A percentile compares a stretch with the other conserved stretches of the same genome.
Conservation (phyloP, 805 yeast species). For the Candida krabiensis region DNA sequence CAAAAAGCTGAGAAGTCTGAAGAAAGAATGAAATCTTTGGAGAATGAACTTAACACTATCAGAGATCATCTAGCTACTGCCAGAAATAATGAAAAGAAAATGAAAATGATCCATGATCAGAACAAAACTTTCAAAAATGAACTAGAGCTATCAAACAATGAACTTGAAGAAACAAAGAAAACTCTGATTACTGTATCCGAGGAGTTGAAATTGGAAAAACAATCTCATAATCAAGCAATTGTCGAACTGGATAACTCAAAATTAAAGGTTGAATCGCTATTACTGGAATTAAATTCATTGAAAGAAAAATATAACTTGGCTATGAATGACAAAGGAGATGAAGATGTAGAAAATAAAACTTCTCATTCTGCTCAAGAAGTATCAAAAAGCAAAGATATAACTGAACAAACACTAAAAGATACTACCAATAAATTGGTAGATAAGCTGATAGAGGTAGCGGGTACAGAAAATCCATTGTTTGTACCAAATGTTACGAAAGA, state of each 20-base stretch:
- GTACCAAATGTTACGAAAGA: too few species aligned
- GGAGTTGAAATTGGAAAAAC: constrained; percentile 9
- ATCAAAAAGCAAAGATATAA: too few species aligned
- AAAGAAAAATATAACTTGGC: not conserved
- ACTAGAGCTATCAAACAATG: constrained; percentile 1
- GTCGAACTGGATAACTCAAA: constrained; percentile 2
- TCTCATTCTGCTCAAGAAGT: too few species aligned
- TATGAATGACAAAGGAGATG: too few species aligned
- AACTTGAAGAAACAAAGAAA: constrained; percentile 5
- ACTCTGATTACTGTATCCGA: constrained; percentile 1
- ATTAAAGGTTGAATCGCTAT: constrained; percentile 5
- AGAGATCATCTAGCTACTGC: constrained; percentile 24
- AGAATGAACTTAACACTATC: constrained; percentile 18
- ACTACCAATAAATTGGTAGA: too few species aligned
- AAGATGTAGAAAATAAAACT: too few species aligned
- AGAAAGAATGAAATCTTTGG: constrained; percentile 20
- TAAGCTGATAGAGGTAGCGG: too few species aligned
- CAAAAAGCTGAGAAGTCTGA: constrained; percentile 16
- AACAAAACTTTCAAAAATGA: constrained; percentile 4
- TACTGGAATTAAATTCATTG: constrained; percentile 1
- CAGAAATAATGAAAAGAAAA: constrained; percentile 17
- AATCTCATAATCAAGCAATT: constrained; percentile 5
- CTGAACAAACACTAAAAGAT: too few species aligned
- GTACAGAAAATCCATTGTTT: too few species aligned
- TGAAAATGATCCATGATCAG: constrained; percentile 10